A percentile compares a stretch with the other conserved stretches of the same genome.
phyloP scores from a whole-genome alignment of 2,329 filamentous ascomycete species.

The Hypoxylon sp. region DNA sequence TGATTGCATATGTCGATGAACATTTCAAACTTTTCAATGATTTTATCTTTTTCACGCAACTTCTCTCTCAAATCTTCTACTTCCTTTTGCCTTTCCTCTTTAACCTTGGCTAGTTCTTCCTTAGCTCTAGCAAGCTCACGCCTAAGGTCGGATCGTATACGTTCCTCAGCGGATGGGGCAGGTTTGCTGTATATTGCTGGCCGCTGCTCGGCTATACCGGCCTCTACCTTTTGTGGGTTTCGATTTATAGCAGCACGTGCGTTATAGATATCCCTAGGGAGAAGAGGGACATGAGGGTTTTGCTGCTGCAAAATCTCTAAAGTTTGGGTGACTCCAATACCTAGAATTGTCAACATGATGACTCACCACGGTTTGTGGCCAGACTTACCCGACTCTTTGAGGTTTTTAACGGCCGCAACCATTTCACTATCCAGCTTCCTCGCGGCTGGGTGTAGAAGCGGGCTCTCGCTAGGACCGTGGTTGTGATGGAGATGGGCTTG shows the following conservation, averaged over 20 bases:
- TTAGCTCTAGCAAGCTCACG: constrained; percentile 71
- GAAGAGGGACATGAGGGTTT: constrained; percentile 73
- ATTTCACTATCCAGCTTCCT: constrained; percentile 77
- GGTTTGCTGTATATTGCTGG: constrained; percentile 78
- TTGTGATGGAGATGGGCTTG: constrained; percentile 72
- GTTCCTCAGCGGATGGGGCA: constrained; percentile 73
- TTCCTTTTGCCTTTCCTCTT: constrained; percentile 70
- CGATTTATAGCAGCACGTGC: constrained; percentile 76
- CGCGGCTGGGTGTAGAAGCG: constrained; percentile 75
- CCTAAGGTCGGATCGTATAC: constrained; percentile 73
- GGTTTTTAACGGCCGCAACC: constrained; percentile 75
- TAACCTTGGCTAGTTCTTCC: constrained; percentile 69
- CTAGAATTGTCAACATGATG: constrained; percentile 60
- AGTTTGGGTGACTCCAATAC: constrained; percentile 76
- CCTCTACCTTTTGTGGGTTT: constrained; percentile 73
- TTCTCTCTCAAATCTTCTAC: constrained; percentile 71
- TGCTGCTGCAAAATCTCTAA: constrained; percentile 75
- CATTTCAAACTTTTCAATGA: constrained; percentile 76
- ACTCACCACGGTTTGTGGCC: constrained; percentile 15
- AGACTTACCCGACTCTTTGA: constrained; percentile 75
- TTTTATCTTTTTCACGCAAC: constrained; percentile 73
- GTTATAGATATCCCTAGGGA: constrained; percentile 77
- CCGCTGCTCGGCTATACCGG: constrained; percentile 71
- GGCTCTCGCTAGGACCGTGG: constrained; percentile 76
- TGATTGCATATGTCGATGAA: constrained; percentile 79